Conservation (phyloP, 164 flowering plant species). For the Pachysandra terminalis region DNA sequence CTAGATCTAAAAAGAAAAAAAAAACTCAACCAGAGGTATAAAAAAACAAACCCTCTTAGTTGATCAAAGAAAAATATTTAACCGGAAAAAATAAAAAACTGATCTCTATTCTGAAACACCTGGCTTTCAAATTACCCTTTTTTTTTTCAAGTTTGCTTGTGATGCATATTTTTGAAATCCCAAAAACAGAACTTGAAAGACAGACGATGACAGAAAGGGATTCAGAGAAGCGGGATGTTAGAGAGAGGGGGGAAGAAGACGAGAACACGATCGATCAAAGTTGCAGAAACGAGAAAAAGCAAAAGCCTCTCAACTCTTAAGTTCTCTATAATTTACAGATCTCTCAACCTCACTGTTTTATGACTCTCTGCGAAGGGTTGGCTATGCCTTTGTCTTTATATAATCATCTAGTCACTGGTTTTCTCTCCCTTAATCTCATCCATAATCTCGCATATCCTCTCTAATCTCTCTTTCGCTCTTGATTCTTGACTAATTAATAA, state of each 20-base stretch:
- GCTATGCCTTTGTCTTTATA: constrained; percentile 12
- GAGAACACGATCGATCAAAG: constrained; percentile 13
- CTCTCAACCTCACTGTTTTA: constrained; percentile 26
- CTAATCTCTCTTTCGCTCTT: background rate
- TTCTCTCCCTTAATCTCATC: background rate
- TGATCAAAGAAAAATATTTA: constrained; percentile 20
- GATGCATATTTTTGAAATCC: constrained; percentile 24
- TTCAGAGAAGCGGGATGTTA: constrained; percentile 55
- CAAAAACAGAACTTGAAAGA: constrained; percentile 32
- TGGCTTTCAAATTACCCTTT: constrained; percentile 29
- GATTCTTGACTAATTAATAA: too few species aligned
- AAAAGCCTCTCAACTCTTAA: background rate
- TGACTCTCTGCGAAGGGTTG: constrained; percentile 9
- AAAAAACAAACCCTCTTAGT: constrained; percentile 57
- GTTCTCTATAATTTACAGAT: background rate
- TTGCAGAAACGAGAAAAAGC: constrained; percentile 1
- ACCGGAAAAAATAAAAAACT: constrained; percentile 21
- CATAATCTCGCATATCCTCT: background rate
- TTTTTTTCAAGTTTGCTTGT: constrained; percentile 40
- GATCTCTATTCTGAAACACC: constrained; percentile 71
- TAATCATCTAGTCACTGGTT: constrained; percentile 14
- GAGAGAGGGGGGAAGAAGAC: constrained; percentile 14
- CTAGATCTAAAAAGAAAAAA: background rate
- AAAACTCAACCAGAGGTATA: constrained; percentile 41
- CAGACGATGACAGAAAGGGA: constrained; percentile 77